Evolutionary conservation across 306 rosid genomes (phyloP), one percentile per base, ranked within the genome.

Genomic region (Abrus pulchellus): DNA sequence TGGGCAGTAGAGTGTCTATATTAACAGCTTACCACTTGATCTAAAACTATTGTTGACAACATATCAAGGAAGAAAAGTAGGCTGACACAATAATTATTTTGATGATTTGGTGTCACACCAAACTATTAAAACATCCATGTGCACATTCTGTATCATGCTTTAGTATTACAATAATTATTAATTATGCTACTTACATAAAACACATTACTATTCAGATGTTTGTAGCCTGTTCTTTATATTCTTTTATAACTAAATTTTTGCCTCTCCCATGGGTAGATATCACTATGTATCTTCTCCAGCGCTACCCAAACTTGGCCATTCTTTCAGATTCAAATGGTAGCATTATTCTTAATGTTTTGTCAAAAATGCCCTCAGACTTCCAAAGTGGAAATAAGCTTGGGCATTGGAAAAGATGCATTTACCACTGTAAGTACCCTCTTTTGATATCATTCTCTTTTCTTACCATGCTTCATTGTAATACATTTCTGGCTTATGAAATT

Each of bases 311-410:
- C 75, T 71, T 87, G 72, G 88, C 81, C 50, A 75, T 75, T 27
- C 29, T 84, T 49, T 38, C 75, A 28, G 72, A 84, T 27, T 75
- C 84, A 50, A 84, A 79, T 29, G 88, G 90, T 44, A 82, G 88
- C 79, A 38, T 69, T 43, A 69, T 87, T 64, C 86, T 87, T 5
- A 79, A 79, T 75, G 88, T 84, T 49, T 34, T 87, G 64, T 84
- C 90, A 9, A 84, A 75, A 71, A 49, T 63, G 71, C 85, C 88
- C n/a, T 80, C 91, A 13, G 78, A 75, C 75, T 90, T 90, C 75
- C 88, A 77, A n/a, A 83, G 91, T 88, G 90, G 88, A 71, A 77
- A 69, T 36, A 86, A 80, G 57, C 77, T 90, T 80, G 86, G 89
- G 43, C 29, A 84, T 62, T 84, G 80, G 87, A 73, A 44, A 75